These are phyloP conservation scores for Crithidia mellificae DNA, from an alignment of 208 protist genomes.

Conservation along the genomic window DNA sequence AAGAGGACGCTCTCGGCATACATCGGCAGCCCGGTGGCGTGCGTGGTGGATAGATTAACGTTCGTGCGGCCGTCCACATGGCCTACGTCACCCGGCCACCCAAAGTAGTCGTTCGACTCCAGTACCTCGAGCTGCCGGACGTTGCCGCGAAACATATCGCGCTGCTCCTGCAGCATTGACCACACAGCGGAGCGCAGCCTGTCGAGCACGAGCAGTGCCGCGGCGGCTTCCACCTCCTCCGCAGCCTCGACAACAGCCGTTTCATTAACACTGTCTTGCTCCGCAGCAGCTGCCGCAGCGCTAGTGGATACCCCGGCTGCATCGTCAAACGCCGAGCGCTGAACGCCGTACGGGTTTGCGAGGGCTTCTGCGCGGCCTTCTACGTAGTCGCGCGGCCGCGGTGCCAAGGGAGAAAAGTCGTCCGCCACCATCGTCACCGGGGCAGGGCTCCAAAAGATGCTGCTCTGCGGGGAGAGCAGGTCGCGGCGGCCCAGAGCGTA, in stretches of 20 bases:
- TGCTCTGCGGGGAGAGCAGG: constrained; percentile 16
- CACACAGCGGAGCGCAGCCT: constrained; percentile 33
- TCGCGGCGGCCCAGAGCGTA: constrained; percentile 5
- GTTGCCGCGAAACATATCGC: constrained; percentile 25
- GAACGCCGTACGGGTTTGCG: background rate
- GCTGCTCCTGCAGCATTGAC: constrained; percentile 34
- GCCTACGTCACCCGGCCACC: background rate
- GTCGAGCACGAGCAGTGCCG: constrained; percentile 26
- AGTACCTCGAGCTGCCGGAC: constrained; percentile 17
- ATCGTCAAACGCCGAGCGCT: constrained; percentile 17
- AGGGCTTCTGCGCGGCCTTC: background rate
- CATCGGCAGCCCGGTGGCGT: background rate
- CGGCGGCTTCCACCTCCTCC: constrained; percentile 12
- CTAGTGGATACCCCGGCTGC: too few relatives aligned
- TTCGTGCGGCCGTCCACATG: background rate
- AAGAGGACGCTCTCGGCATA: constrained; percentile 2
- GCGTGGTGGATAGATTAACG: background rate
- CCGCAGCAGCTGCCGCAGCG: too few relatives aligned
- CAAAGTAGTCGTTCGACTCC: constrained; percentile 15
- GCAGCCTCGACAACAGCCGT: constrained; percentile 8
- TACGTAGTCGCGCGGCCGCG: background rate
- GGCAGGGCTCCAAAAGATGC: constrained; percentile 23
- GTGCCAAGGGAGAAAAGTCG: constrained; percentile 1
- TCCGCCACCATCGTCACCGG: constrained; percentile 11
- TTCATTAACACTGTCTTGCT: constrained; percentile 8